Evolutionary conservation across 805 yeast species (phyloP).

Genomic region (Yarrowia hollandica): DNA sequence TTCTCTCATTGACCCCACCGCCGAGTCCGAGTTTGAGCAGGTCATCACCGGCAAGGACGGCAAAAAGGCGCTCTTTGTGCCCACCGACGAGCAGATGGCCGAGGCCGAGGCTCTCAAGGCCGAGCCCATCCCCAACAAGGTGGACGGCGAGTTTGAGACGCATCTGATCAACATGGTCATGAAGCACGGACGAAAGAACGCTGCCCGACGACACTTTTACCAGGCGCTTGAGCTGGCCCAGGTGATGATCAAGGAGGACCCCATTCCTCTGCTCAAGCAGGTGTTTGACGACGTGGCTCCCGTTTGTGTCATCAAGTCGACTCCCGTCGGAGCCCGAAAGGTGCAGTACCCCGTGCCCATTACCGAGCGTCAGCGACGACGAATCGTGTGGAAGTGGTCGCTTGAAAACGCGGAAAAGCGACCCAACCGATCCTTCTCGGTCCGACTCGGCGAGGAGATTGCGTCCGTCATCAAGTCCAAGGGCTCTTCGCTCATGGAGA

Average conservation of each 20-base stretch:
- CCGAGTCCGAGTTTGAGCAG: slow-evolving; percentile 8
- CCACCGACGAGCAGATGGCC: slow-evolving; percentile 62
- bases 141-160: slow-evolving; percentile 65
- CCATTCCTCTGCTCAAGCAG: slow-evolving; percentile 70
- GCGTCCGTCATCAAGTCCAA: slow-evolving; percentile 73
- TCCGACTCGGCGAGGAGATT: slow-evolving; percentile 88
- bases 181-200: slow-evolving; percentile 86
- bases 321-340: slow-evolving; percentile 84
- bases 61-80: slow-evolving; percentile 37
- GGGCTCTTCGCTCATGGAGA: slow-evolving; percentile 73
- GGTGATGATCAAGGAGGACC: slow-evolving; percentile 72
- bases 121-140: slow-evolving; percentile 58
- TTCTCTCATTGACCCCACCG: slow-evolving; percentile 7
- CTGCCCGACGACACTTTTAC: slow-evolving; percentile 70
- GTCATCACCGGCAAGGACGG: slow-evolving; percentile 23
- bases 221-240: slow-evolving; percentile 79
- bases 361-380: slow-evolving; percentile 74
- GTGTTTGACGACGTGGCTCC: slow-evolving; percentile 84
- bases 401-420: slow-evolving; percentile 79
- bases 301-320: slow-evolving; percentile 59
- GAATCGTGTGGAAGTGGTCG: slow-evolving; percentile 90
- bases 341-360: slow-evolving; percentile 80
- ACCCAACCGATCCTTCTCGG: slow-evolving; percentile 76
- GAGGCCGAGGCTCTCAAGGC: slow-evolving; percentile 54
- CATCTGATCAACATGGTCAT: slow-evolving; percentile 83